A percentile compares a stretch with the other conserved stretches of the same genome.
phyloP scores from a whole-genome alignment of 1,284 basidiomycete species.

The Apiotrichum veenhuisii region DNA sequence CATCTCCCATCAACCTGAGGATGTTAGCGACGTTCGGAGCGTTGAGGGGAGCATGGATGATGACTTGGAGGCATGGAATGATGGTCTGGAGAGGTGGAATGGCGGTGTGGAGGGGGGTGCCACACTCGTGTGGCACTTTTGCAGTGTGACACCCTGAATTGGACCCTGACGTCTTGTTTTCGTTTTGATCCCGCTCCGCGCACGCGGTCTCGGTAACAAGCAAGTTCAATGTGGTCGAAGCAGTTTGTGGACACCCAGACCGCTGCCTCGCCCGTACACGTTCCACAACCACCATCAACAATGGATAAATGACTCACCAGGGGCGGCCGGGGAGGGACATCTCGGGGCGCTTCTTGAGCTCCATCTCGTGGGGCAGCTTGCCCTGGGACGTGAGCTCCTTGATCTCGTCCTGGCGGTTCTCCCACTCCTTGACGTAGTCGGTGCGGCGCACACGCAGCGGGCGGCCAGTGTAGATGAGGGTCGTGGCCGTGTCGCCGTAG shows the following conservation, averaged over 20 bases:
- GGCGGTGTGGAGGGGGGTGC: not conserved
- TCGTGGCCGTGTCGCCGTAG: constrained; percentile 58
- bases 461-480: constrained; percentile 80
- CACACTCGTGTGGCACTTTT: not conserved
- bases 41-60: not conserved
- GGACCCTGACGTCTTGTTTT: too few species aligned
- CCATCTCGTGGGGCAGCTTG: constrained; percentile 66
- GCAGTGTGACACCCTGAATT: not conserved
- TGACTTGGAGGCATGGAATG: not conserved
- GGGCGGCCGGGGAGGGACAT: constrained; percentile 19
- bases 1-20: constrained; percentile 65
- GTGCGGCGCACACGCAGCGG: constrained; percentile 78
- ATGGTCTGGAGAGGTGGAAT: too few species aligned
- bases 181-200: not conserved
- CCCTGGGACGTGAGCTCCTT: constrained; percentile 71
- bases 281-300: not conserved
- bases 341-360: constrained; percentile 54
- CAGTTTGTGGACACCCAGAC: too few species aligned
- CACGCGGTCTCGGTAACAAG: not conserved
- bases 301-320: constrained; percentile 5
- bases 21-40: not conserved
- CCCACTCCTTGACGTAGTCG: constrained; percentile 73
- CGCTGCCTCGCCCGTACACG: too few species aligned
- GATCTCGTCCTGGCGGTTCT: constrained; percentile 41
- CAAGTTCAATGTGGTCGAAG: too few species aligned